phyloP scores from a whole-genome alignment of 2,329 filamentous ascomycete genomes.

The Phialophora macrospora region DNA sequence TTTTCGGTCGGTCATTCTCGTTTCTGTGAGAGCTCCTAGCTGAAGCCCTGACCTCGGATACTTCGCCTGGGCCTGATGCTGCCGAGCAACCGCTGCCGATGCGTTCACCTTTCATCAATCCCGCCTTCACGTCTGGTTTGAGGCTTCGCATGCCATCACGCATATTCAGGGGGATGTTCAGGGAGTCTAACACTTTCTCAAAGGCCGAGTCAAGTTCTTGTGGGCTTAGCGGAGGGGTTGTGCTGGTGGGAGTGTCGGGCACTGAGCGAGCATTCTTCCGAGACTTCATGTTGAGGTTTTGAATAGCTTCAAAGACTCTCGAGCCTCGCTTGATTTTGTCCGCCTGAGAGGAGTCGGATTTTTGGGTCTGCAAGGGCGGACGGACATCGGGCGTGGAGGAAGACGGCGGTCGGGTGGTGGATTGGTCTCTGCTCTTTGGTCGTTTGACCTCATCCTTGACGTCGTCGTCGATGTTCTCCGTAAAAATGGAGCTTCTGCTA shows the following conservation, averaged over 20 bases:
- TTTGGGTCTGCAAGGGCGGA: slow-evolving; percentile 18
- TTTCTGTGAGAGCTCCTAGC: slow-evolving; percentile 43
- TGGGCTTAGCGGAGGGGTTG: slow-evolving; percentile 30
- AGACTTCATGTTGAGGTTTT: slow-evolving; percentile 36
- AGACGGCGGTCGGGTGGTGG: slow-evolving; percentile 25
- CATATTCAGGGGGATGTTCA: slow-evolving; percentile 93
- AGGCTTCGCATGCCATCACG: slow-evolving; percentile 92
- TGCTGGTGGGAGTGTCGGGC: slow-evolving; percentile 6
- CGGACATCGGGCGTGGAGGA: slow-evolving; percentile 18
- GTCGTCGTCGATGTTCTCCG: slow-evolving; percentile 42
- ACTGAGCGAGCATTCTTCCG: slow-evolving; percentile 17
- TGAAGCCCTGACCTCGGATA: slow-evolving; percentile 43
- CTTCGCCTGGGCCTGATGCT: slow-evolving; percentile 53
- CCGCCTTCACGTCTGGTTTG: slow-evolving; percentile 87
- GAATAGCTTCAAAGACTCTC: slow-evolving; percentile 37
- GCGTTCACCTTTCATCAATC: slow-evolving; percentile 91
- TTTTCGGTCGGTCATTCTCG: slow-evolving; percentile 50
- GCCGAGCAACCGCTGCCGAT: slow-evolving; percentile 63
- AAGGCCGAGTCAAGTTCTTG: slow-evolving; percentile 39
- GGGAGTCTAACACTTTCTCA: slow-evolving; percentile 68
- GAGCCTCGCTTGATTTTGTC: slow-evolving; percentile 37
- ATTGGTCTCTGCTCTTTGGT: slow-evolving; percentile 32
- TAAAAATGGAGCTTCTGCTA: slow-evolving; percentile 40
- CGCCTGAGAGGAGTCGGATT: slow-evolving; percentile 26
- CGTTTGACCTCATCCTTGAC: slow-evolving; percentile 26